Conservation (phyloP, 108 stramenopile genomes). For the Cylindrotheca fusiformis region DNA sequence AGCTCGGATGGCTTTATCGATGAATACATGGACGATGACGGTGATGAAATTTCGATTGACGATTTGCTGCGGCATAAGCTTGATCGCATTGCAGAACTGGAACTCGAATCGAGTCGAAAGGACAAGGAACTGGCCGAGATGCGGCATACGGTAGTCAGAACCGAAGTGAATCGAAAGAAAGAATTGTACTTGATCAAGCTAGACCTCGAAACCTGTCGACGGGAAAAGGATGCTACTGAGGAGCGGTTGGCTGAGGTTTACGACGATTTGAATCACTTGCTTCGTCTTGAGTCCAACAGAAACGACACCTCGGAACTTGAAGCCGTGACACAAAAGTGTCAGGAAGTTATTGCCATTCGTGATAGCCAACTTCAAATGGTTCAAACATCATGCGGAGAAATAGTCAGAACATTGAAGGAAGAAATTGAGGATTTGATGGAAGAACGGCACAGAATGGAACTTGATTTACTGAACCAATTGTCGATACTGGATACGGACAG, state of each 20-base stretch:
- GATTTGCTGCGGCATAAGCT: neutral
- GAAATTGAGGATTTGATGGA: conserved; percentile 71
- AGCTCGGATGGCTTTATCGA: neutral
- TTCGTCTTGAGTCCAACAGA: neutral
- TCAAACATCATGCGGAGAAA: conserved; percentile 56
- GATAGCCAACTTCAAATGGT: conserved; percentile 65
- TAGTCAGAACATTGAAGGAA: conserved; percentile 70
- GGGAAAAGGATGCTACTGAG: conserved; percentile 45
- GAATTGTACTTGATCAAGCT: conserved; percentile 39
- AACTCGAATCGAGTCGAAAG: neutral
- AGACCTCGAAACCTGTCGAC: conserved; percentile 34
- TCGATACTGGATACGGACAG: conserved; percentile 50
- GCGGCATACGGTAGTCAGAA: neutral
- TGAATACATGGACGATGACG: neutral
- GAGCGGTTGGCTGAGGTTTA: conserved; percentile 36
- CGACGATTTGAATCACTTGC: conserved; percentile 30
- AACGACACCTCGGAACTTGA: conserved; percentile 9
- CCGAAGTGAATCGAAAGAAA: conserved; percentile 33
- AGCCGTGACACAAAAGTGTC: conserved; percentile 16
- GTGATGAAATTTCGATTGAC: neutral
- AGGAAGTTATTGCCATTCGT: conserved; percentile 31
- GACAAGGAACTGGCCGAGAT: neutral
- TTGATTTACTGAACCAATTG: conserved; percentile 65
- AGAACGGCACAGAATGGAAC: conserved; percentile 52
- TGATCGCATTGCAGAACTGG: neutral